Percentiles rank a stretch among this genome's conserved stretches.
These are phyloP conservation scores for Melanogaster broomeanus DNA, from an alignment of 768 basidiomycete species.

Conservation along the genomic window DNA sequence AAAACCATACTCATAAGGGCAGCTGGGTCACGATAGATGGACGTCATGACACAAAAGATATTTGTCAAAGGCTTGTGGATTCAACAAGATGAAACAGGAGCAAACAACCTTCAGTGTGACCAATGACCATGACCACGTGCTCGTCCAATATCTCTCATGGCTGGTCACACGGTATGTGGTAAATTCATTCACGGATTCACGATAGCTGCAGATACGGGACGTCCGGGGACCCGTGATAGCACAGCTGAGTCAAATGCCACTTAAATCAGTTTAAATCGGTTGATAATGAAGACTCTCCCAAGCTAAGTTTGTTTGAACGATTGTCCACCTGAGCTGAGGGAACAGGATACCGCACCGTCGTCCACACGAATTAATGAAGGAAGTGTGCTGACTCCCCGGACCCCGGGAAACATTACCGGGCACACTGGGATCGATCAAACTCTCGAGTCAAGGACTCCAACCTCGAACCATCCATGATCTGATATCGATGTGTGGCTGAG, in stretches of 20 bases:
- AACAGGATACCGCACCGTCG: constrained; percentile 1
- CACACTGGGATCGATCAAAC: not conserved
- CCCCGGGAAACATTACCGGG: no score
- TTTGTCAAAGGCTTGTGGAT: constrained; percentile 27
- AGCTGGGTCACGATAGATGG: not conserved
- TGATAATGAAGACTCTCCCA: not conserved
- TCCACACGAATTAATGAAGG: no score
- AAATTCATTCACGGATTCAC: no score
- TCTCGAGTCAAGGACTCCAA: not conserved
- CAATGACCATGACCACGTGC: no score
- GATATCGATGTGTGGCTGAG: constrained; percentile 15
- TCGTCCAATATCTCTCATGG: no score
- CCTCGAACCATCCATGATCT: not conserved
- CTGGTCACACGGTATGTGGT: no score
- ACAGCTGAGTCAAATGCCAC: constrained; percentile 13
- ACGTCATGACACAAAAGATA: constrained; percentile 5
- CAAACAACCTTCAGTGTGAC: constrained; percentile 15
- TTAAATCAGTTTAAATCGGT: not conserved
- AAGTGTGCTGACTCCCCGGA: no score
- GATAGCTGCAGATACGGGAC: not conserved
- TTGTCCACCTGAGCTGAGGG: not conserved
- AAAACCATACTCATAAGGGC: constrained; percentile 35
- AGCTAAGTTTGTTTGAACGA: constrained; percentile 9
- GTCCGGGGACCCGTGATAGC: constrained; percentile 5
- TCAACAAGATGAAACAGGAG: constrained; percentile 24